Percentiles rank a stretch among this genome's conserved stretches.
These are phyloP conservation scores for Penicillium sp. DNA, from an alignment of 2,329 filamentous ascomycete genomes.

Conservation along the genomic window DNA sequence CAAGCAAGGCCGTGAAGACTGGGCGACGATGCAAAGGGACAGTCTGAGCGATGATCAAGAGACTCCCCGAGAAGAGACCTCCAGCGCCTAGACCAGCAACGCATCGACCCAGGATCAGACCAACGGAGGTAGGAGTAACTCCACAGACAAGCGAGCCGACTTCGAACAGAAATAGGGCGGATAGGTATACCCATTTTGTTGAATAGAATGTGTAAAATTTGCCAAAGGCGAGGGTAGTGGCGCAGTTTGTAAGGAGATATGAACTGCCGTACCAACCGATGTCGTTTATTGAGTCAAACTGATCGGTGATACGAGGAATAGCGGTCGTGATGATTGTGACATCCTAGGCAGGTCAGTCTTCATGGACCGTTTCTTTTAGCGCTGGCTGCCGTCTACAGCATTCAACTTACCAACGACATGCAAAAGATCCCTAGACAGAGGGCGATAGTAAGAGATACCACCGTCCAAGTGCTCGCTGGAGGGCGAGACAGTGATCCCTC, in stretches of 20 bases:
- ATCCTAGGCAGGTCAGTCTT: too few species aligned
- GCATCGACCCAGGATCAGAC: conserved; percentile 36
- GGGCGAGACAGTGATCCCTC: too few species aligned
- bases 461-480: too few species aligned
- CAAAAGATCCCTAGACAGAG: too few species aligned
- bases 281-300: not conserved
- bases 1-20: conserved; percentile 47
- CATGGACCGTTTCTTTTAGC: too few species aligned
- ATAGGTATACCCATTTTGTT: conserved; percentile 34
- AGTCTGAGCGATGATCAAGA: conserved; percentile 24
- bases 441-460: too few species aligned
- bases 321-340: not conserved
- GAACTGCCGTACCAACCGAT: conserved; percentile 46
- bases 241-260: conserved; percentile 25
- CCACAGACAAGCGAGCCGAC: conserved; percentile 40
- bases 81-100: conserved; percentile 35
- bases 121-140: conserved; percentile 32
- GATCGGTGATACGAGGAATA: conserved; percentile 7
- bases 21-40: conserved; percentile 56
- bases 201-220: conserved; percentile 35
- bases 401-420: too few species aligned
- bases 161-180: conserved; percentile 32
- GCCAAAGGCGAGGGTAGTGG: conserved; percentile 38
- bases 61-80: conserved; percentile 31
- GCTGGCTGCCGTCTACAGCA: too few species aligned